Conservation (phyloP, 331 rosid species). For the Rosa hybrid region DNA sequence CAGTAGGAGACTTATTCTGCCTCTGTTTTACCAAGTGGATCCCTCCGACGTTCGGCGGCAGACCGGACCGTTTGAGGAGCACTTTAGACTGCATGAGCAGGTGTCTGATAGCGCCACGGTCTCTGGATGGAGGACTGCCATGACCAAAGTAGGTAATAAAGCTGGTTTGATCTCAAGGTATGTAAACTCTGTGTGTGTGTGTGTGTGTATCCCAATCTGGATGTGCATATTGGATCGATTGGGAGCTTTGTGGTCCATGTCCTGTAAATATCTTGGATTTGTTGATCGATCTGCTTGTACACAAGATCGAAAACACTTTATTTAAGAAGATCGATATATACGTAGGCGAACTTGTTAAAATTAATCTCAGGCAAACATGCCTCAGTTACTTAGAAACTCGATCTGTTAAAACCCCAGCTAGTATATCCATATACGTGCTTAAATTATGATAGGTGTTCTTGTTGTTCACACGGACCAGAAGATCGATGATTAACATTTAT, state of each 20-base stretch:
- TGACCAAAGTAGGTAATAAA: conserved; percentile 48
- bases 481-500: too few species aligned
- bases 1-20: conserved; percentile 44
- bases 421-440: neutral
- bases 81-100: conserved; percentile 22
- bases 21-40: conserved; percentile 56
- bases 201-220: too few species aligned
- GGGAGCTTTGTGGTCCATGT: too few species aligned
- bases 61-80: conserved; percentile 38
- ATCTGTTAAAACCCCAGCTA: neutral
- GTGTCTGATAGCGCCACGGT: conserved; percentile 20
- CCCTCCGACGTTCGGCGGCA: conserved; percentile 55
- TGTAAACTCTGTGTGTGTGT: too few species aligned
- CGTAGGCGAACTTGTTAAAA: too few species aligned
- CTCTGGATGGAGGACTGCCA: conserved; percentile 50
- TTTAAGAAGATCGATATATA: too few species aligned
- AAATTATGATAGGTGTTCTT: too few species aligned
- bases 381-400: neutral
- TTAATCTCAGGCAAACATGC: neutral
- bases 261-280: neutral
- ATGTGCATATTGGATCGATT: too few species aligned
- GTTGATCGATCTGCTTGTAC: neutral
- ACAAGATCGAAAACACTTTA: neutral
- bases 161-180: conserved; percentile 28
- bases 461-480: too few species aligned